Base-by-base conservation (phyloP, 768 basidiomycete genomes). In the Nevesoporus exiguus region DNA sequence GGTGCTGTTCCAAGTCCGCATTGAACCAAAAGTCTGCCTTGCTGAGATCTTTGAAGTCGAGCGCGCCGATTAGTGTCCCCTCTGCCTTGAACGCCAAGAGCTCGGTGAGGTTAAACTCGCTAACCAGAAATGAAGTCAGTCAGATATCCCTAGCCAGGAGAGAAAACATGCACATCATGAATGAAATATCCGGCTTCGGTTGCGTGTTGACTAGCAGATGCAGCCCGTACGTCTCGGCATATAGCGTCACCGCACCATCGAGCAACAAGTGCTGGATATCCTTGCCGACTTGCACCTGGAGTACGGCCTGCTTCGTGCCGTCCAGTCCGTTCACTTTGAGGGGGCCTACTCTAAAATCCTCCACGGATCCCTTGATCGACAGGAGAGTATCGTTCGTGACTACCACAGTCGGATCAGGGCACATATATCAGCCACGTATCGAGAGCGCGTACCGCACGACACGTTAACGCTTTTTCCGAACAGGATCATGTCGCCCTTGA, bases 1-100 rank as follows among this genome's bases (percentile, higher is more conserved):
- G 13, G n/a, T 50, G 56, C 21, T 55, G 43, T 36, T 58, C 36
- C 24, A 58, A 45, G 53, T 55, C 39, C 3, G 44, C 56, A 34
- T 13, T 27, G 5, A 57, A 54, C 14, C 3, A 24, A 17, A 57
- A 55, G 44, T 57, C 47, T 3, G 48, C 36, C 7, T 45, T 46
- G 4, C 31, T n/a, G 39, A 57, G 54, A 14, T 57, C 48, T 30
- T 49, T 55, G 19, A 57, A 49, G 36, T 39, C 17, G 5, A 31
- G 6, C n/a, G 13, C 19, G 9, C 56, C 54, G 41, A 55, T 57
- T n/a, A 55, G 44, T 25, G 34, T 55, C 31, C 53, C 56, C 8
- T 56, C 33, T 24, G 46, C 47, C 9, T 50, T 31, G 7, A 57
- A 55, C 11, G 40, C 46, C 27, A 55, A 27, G 17, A 47, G 43